Conservation (phyloP, 345 rosid genomes). For the Dipteronia dyeriana region DNA sequence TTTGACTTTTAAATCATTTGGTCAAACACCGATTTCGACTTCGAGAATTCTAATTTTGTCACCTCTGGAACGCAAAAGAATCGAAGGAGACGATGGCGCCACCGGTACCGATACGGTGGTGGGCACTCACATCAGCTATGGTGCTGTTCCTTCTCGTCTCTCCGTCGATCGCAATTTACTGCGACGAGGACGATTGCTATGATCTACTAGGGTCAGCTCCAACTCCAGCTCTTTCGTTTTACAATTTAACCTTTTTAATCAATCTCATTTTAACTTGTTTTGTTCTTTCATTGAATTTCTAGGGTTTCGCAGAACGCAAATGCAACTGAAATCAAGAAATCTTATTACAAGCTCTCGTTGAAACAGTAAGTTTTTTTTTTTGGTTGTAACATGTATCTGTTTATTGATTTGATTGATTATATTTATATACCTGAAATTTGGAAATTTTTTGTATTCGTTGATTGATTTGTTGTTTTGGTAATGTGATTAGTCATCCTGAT, state of each 20-base stretch:
- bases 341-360: constrained; percentile 91
- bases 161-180: constrained; percentile 78
- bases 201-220: constrained; percentile 80
- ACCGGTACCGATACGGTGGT: constrained; percentile 56
- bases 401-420: constrained; percentile 9
- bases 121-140: constrained; percentile 34
- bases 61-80: neutral
- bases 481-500: constrained; percentile 79
- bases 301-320: constrained; percentile 91
- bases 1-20: neutral
- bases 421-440: neutral
- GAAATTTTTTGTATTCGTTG: neutral
- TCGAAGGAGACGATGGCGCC: constrained; percentile 50
- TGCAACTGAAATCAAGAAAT: constrained; percentile 89
- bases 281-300: constrained; percentile 17
- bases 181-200: constrained; percentile 97
- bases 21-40: neutral
- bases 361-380: constrained; percentile 57
- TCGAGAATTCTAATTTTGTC: neutral
- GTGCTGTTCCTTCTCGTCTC: constrained; percentile 41
- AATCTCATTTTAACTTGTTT: neutral
- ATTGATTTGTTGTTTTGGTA: constrained; percentile 13
- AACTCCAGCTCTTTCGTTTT: constrained; percentile 20
- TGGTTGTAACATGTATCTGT: neutral
- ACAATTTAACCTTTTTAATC: neutral